Conservation (phyloP, 2,329 filamentous ascomycete species). For the Cadophora sp. region DNA sequence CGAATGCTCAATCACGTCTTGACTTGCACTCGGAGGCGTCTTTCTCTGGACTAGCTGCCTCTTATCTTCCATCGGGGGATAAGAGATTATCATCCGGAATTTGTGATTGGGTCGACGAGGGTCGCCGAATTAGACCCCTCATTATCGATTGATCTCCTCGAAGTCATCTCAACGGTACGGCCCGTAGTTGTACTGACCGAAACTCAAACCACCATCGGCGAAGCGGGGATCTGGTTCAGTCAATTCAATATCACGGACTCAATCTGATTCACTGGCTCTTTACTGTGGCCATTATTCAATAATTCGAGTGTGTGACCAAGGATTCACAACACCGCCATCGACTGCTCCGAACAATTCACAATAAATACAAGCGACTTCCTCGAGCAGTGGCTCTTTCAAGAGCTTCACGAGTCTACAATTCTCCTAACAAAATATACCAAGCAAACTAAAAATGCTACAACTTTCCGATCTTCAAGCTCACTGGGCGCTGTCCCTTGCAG, state of each 20-base stretch:
- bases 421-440: neutral
- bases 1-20: slow-evolving; percentile 3
- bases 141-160: neutral
- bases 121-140: neutral
- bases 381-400: neutral
- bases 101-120: neutral
- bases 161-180: neutral
- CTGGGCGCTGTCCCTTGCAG: slow-evolving; percentile 8
- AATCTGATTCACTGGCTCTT: neutral
- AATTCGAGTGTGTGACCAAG: neutral
- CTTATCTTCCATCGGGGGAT: neutral
- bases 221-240: neutral
- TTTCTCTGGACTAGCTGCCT: neutral
- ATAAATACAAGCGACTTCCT: neutral
- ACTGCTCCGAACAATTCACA: neutral
- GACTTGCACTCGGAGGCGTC: neutral
- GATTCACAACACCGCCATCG: neutral
- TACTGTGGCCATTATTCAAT: neutral
- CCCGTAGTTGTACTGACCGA: neutral
- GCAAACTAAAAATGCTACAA: neutral
- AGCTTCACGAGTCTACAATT: no score
- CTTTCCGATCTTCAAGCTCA: neutral
- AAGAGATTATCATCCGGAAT: neutral
- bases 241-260: neutral
- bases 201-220: neutral